phyloP scores from a whole-genome alignment of 345 rosid genomes.

The Cochlearia excelsa region DNA sequence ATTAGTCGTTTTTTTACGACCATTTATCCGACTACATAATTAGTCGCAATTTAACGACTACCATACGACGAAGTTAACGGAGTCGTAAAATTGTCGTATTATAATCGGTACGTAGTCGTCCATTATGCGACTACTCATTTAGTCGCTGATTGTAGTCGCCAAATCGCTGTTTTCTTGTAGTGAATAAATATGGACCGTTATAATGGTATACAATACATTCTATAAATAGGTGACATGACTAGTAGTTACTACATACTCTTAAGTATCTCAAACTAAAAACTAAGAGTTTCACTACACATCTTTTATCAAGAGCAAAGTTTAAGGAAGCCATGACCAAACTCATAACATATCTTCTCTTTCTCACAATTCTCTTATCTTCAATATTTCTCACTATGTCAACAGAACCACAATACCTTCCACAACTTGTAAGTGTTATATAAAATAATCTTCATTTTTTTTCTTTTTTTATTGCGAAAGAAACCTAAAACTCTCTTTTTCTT shows the following conservation, averaged over 20 bases:
- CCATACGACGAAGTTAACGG: no score
- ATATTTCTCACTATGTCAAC: conserved; percentile 35
- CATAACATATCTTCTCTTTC: conserved; percentile 29
- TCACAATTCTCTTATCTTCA: conserved; percentile 31
- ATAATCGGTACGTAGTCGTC: no score
- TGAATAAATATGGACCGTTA: neutral
- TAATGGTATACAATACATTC: neutral
- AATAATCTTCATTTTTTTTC: no score
- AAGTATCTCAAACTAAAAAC: conserved; percentile 13
- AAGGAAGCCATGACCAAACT: conserved; percentile 34
- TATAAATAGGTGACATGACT: conserved; percentile 32
- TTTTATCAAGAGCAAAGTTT: conserved; percentile 14
- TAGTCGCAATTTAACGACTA: no score
- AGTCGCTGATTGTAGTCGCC: no score
- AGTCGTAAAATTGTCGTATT: no score
- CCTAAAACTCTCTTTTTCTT: neutral
- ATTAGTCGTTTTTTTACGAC: no score
- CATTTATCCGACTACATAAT: no score
- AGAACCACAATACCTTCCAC: conserved; percentile 38
- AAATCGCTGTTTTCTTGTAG: no score
- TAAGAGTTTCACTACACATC: conserved; percentile 25
- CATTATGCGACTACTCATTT: no score
- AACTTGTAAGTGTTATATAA: conserved; percentile 37
- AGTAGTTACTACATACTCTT: conserved; percentile 15
- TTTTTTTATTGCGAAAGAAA: neutral